These are phyloP conservation scores for Toxoplasma gondii DNA, from an alignment of 169 alveolate species.

Conservation along the genomic window DNA sequence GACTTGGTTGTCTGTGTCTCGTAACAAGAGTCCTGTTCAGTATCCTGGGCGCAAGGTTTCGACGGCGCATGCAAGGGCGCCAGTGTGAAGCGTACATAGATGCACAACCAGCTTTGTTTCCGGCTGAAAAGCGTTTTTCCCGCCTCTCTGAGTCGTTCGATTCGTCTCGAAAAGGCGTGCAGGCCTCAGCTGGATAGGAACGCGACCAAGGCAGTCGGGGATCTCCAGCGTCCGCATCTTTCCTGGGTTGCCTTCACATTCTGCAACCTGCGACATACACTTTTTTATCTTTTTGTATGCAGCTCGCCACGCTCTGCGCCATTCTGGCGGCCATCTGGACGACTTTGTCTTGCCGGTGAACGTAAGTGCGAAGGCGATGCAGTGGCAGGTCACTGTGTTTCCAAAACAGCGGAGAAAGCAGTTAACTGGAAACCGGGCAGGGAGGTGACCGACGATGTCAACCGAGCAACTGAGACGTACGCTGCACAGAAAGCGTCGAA, in stretches of 20 bases:
- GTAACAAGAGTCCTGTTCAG: background rate
- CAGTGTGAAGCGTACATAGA: no score
- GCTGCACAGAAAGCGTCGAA: background rate
- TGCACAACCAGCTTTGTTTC: no score
- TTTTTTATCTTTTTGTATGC: background rate
- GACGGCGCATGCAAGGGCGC: no score
- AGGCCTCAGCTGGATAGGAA: no score
- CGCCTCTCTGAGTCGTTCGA: no score
- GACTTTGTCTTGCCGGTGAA: constrained; percentile 15
- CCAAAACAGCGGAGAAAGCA: background rate
- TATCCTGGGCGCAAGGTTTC: no score
- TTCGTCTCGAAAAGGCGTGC: no score
- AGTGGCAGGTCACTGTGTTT: background rate
- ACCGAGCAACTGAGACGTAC: background rate
- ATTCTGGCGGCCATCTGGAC: constrained; percentile 28
- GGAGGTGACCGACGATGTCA: background rate
- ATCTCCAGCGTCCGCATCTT: no score
- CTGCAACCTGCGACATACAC: background rate
- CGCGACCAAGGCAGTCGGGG: no score
- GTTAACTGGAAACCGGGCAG: background rate
- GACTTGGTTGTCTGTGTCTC: background rate
- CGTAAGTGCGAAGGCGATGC: background rate
- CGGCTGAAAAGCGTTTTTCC: no score
- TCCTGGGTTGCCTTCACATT: background rate
- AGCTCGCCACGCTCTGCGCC: constrained; percentile 22